These are phyloP conservation scores for Ophiostoma australiae DNA, from an alignment of 2,329 filamentous ascomycete genomes.

Conservation along the genomic window DNA sequence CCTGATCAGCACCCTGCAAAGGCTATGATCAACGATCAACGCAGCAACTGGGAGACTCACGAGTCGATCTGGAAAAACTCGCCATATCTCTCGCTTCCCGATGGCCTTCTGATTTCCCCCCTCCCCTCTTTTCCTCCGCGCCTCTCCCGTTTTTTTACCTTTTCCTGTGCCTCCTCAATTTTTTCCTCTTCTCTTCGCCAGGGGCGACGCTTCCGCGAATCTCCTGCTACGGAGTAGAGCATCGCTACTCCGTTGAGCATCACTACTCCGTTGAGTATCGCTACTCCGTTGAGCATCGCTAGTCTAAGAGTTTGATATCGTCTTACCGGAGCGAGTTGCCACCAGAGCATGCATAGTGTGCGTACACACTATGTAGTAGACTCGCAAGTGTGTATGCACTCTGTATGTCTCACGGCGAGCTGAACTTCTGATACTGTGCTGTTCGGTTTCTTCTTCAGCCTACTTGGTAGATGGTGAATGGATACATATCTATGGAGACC, in stretches of 20 bases:
- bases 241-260: neutral
- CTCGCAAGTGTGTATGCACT: neutral
- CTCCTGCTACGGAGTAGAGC: neutral
- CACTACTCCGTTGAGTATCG: neutral
- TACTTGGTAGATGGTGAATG: neutral
- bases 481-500: neutral
- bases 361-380: neutral
- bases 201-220: neutral
- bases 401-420: slow-evolving; percentile 5
- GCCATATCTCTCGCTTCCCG: neutral
- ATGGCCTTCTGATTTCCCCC: neutral
- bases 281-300: neutral
- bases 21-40: slow-evolving; percentile 1
- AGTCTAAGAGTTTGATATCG: neutral
- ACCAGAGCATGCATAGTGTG: neutral
- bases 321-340: neutral
- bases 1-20: neutral
- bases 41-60: neutral
- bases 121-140: neutral
- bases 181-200: neutral
- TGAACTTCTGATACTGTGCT: neutral
- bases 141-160: neutral
- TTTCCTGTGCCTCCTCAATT: neutral
- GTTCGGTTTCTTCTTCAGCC: neutral
- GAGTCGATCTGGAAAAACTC: neutral